A percentile compares a stretch with the other conserved stretches of the same genome.
These are phyloP conservation scores for Medicago lupulina DNA, from an alignment of 306 rosid genomes.

Conservation along the genomic window DNA sequence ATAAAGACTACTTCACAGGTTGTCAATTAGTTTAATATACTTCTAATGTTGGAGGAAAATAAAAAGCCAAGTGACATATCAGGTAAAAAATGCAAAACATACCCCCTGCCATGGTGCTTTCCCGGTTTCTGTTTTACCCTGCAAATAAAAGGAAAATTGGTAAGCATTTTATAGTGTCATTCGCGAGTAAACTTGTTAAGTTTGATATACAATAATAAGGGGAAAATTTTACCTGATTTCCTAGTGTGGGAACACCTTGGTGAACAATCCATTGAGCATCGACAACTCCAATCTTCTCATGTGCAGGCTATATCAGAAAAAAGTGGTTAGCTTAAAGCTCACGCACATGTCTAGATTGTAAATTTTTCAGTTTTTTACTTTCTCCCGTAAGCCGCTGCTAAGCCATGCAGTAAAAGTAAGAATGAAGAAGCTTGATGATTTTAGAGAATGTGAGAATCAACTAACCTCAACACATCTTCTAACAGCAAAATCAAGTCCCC, in stretches of 20 bases:
- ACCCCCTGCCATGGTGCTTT: constrained; percentile 96
- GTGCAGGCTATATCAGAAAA: constrained; percentile 74
- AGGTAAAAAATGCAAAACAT: constrained; percentile 40
- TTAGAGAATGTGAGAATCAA: constrained; percentile 26
- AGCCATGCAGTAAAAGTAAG: background rate
- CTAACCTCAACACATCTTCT: constrained; percentile 94
- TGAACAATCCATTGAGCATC: constrained; percentile 98
- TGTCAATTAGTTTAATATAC: background rate
- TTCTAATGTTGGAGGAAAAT: background rate
- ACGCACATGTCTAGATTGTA: constrained; percentile 12
- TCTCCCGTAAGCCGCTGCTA: constrained; percentile 9
- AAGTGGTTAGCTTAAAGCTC: constrained; percentile 16
- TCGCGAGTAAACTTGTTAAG: background rate
- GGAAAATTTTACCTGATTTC: constrained; percentile 71
- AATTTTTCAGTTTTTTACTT: background rate
- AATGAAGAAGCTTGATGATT: background rate
- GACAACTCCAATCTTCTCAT: constrained; percentile 98
- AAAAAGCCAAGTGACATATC: background rate
- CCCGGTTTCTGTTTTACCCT: constrained; percentile 83
- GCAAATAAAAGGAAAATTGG: constrained; percentile 23
- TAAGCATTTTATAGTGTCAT: constrained; percentile 5
- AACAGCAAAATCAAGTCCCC: constrained; percentile 99
- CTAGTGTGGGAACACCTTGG: constrained; percentile 93
- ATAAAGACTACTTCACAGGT: background rate
- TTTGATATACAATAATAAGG: constrained; percentile 8